These are phyloP conservation scores for Rhizophora mangle DNA, from an alignment of 345 rosid species.

Conservation along the genomic window DNA sequence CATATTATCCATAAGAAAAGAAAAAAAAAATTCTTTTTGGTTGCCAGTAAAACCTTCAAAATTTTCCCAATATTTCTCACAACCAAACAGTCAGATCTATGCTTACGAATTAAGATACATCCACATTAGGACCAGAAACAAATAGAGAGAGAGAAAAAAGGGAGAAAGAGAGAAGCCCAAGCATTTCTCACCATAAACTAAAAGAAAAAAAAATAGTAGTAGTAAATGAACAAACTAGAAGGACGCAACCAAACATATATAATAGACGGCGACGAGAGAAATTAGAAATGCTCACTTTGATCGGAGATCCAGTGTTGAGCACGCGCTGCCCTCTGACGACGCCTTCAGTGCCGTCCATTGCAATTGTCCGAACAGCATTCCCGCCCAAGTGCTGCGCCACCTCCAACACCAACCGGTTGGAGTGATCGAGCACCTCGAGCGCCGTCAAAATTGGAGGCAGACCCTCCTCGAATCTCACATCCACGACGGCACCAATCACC, in stretches of 20 bases:
- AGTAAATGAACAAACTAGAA: too few species aligned
- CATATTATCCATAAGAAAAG: too few species aligned
- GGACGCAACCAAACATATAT: too few species aligned
- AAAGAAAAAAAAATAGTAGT: too few species aligned
- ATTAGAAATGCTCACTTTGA: constrained; percentile 48
- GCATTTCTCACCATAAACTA: neutral
- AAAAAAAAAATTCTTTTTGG: too few species aligned
- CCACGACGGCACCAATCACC: constrained; percentile 95
- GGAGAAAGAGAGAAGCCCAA: neutral
- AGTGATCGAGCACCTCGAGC: constrained; percentile 70
- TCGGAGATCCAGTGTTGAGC: constrained; percentile 90
- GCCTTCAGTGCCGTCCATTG: constrained; percentile 95
- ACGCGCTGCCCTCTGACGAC: constrained; percentile 77
- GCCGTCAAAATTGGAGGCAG: constrained; percentile 95
- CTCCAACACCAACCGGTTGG: constrained; percentile 77
- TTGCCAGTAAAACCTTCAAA: too few species aligned
- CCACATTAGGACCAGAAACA: neutral
- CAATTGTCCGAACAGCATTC: constrained; percentile 82
- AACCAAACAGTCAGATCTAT: constrained; percentile 4
- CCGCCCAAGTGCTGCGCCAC: constrained; percentile 97
- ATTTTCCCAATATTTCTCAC: neutral
- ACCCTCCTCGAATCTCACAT: constrained; percentile 83
- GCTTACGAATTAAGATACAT: neutral
- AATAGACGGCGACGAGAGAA: neutral
- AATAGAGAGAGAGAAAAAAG: too few species aligned